Evolutionary conservation across 176 grass and related monocot genomes (phyloP).

Genomic region (Aegilops longissima): DNA sequence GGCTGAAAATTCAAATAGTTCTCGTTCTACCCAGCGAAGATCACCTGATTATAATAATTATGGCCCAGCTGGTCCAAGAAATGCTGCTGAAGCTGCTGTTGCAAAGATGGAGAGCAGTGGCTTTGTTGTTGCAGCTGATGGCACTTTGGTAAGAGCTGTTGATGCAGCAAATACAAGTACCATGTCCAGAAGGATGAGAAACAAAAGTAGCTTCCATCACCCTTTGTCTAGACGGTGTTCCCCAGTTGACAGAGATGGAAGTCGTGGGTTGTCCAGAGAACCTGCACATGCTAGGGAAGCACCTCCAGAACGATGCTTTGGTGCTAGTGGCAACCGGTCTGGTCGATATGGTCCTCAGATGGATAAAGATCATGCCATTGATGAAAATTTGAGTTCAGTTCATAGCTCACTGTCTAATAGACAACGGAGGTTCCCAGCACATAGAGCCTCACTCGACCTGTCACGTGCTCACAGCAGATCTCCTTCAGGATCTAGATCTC

Average conservation of each 20-base stretch:
- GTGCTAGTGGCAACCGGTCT: constrained; percentile 29
- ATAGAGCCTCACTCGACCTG: constrained; percentile 51
- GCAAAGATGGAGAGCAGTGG: constrained; percentile 96
- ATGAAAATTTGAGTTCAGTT: constrained; percentile 47
- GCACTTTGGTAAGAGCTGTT: constrained; percentile 77
- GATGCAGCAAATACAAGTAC: constrained; percentile 44
- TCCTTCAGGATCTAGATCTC: constrained; percentile 77
- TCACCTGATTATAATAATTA: constrained; percentile 64
- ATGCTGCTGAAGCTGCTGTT: constrained; percentile 85
- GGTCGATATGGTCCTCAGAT: constrained; percentile 60
- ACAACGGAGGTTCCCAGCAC: constrained; percentile 47
- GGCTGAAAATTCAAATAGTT: constrained; percentile 57
- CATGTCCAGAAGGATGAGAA: constrained; percentile 36
- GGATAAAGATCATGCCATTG: constrained; percentile 39
- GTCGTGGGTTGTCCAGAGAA: constrained; percentile 35
- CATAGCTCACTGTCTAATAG: constrained; percentile 48
- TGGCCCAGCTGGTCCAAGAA: constrained; percentile 64
- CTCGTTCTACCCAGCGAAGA: constrained; percentile 37
- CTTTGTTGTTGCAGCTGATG: constrained; percentile 94
- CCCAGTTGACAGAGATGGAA: constrained; percentile 47
- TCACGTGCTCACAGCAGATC: constrained; percentile 63
- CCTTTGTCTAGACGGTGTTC: constrained; percentile 47
- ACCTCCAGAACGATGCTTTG: constrained; percentile 58
- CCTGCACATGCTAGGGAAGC: constrained; percentile 48
- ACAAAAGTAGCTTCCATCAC: constrained; percentile 41